Conservation (phyloP, 768 basidiomycete species). For the Agrocybe pediades region DNA sequence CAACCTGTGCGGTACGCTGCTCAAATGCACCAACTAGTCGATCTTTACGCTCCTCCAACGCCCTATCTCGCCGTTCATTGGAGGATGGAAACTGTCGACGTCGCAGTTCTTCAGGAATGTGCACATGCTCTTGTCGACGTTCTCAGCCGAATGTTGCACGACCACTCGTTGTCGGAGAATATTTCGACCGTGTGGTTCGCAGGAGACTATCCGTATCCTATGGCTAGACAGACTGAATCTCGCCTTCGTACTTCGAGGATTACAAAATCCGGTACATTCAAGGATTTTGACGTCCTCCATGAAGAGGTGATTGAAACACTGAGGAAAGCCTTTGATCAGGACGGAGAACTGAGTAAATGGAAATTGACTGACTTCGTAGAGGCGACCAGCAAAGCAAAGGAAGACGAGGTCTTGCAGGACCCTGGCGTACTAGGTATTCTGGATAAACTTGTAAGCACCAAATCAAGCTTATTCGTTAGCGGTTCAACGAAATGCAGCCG, state of each 20-base stretch:
- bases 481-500: slow-evolving; percentile 48
- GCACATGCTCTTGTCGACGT: slow-evolving; percentile 48
- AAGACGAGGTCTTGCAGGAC: slow-evolving; percentile 42
- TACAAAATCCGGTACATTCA: slow-evolving; percentile 49
- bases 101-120: slow-evolving; percentile 44
- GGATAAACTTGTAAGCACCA: slow-evolving; percentile 55
- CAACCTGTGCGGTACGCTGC: slow-evolving; percentile 44
- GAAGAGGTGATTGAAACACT: slow-evolving; percentile 47
- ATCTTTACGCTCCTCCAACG: slow-evolving; percentile 31
- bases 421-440: slow-evolving; percentile 54
- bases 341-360: slow-evolving; percentile 41
- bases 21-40: slow-evolving; percentile 41
- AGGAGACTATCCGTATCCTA: slow-evolving; percentile 49
- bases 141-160: slow-evolving; percentile 36
- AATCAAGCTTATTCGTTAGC: slow-evolving; percentile 51
- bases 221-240: slow-evolving; percentile 13
- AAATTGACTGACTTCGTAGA: slow-evolving; percentile 44
- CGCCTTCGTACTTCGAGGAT: slow-evolving; percentile 10
- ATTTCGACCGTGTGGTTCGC: slow-evolving; percentile 55
- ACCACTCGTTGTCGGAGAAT: slow-evolving; percentile 24
- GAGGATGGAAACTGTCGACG: slow-evolving; percentile 54
- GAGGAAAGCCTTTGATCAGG: slow-evolving; percentile 40
- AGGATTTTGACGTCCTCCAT: slow-evolving; percentile 40
- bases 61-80: slow-evolving; percentile 57
- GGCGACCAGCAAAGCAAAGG: slow-evolving; percentile 21